Base-by-base conservation (phyloP, 768 basidiomycete genomes). In the Chalciporus pseudorubinellus region DNA sequence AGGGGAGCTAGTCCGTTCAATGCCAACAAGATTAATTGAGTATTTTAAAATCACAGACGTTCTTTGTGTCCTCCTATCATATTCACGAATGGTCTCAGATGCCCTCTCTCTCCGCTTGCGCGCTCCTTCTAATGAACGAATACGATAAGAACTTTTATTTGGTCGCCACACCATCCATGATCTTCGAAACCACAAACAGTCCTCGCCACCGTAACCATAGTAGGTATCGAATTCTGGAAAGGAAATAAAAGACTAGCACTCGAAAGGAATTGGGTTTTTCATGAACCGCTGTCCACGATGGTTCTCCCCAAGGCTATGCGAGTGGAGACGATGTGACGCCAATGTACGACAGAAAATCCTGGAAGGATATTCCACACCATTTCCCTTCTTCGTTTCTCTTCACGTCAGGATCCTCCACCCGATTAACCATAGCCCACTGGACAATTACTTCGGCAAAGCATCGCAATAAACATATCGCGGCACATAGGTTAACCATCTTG, bases 341-440 rank as follows among this genome's bases (percentile, higher is more conserved):
- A 16, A 11, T 44, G 43, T 8, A 19, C 19, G 44, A 18, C 28
- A 13, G 51, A 60, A 53, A 50, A 46, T 48, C 41, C 14, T 21
- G 31, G 40, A 36, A 6, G 39, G 48, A 53, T 38, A 36, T 38
- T 38, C 50, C 26, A 19, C 3, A 2, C 34, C 31, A 18, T 24
- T 22, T 26, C 26, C 29, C 29, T 31, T 29, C 18, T 39, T 39
- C 33, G n/a, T 19, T 6, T 31, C 12, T 20, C 22, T 57, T 60
- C 59, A 24, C 24, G 43, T 31, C 33, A 38, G 22, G 55, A 52
- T 63, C 51, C 59, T 41, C 52, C 41, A 22, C 8, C 31, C 36
- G 50, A 44, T 52, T 48, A 26, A 43, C 48, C 39, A 26, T 18
- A 8, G 28, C 12, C 12, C 26, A 44, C 12, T 14, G 16, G 18